These are phyloP conservation scores for Calycina marina DNA, from an alignment of 2,329 filamentous ascomycete species.

Conservation along the genomic window DNA sequence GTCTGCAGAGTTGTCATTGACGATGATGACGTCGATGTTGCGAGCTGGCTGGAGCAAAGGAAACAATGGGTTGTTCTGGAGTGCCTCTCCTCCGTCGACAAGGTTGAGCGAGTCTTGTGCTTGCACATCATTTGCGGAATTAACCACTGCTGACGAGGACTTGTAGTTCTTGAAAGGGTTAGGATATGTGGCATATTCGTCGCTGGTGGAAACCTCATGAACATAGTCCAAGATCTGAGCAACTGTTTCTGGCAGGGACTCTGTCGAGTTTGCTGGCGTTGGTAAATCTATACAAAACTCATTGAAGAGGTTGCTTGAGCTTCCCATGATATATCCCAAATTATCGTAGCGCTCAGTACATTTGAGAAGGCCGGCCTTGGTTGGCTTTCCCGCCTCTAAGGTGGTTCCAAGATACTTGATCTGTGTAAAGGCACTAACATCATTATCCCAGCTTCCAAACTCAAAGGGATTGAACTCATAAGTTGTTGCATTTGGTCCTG, in stretches of 20 bases:
- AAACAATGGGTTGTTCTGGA: slow-evolving; percentile 32
- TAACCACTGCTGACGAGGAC: slow-evolving; percentile 16
- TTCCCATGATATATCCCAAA: slow-evolving; percentile 31
- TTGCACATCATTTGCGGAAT: slow-evolving; percentile 26
- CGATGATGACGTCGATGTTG: slow-evolving; percentile 28
- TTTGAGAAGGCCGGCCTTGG: slow-evolving; percentile 17
- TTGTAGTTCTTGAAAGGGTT: slow-evolving; percentile 44
- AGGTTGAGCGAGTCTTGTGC: slow-evolving; percentile 24
- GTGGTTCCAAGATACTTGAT: slow-evolving; percentile 45
- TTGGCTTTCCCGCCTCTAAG: slow-evolving; percentile 33
- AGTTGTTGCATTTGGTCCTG: slow-evolving; percentile 36
- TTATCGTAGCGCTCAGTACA: slow-evolving; percentile 34
- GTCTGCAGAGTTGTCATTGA: slow-evolving; percentile 31
- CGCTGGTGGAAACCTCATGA: slow-evolving; percentile 20
- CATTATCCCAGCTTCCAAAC: slow-evolving; percentile 48
- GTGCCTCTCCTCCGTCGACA: slow-evolving; percentile 30
- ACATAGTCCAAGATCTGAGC: slow-evolving; percentile 20
- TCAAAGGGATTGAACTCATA: slow-evolving; percentile 55
- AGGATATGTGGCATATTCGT: slow-evolving; percentile 33
- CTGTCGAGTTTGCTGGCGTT: slow-evolving; percentile 7
- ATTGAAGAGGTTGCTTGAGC: slow-evolving; percentile 28
- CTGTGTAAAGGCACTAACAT: slow-evolving; percentile 43
- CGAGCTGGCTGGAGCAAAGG: slow-evolving; percentile 29
- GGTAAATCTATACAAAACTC: slow-evolving; percentile 8
- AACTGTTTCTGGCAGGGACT: slow-evolving; percentile 11